A percentile compares a stretch with the other conserved stretches of the same genome.
phyloP scores from a whole-genome alignment of 495 filamentous ascomycete genomes.

The Penicillium turbatum region DNA sequence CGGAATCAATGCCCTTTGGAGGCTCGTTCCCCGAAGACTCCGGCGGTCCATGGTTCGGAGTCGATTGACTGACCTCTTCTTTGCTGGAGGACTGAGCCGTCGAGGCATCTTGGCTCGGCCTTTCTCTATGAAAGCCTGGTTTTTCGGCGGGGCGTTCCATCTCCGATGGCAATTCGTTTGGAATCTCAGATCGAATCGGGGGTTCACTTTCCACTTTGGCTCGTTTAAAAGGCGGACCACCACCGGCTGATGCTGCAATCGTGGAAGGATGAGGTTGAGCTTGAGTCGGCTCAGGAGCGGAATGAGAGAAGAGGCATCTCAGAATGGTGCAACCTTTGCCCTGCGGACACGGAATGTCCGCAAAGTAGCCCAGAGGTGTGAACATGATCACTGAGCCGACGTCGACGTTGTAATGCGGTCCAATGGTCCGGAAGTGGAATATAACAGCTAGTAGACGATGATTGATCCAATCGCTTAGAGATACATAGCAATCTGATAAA shows the following conservation, averaged over 20 bases:
- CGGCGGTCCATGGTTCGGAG: conserved; percentile 16
- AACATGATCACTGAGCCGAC: conserved; percentile 52
- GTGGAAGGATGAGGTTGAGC: background rate
- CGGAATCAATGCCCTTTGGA: background rate
- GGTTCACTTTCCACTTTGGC: background rate
- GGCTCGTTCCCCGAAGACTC: conserved; percentile 27
- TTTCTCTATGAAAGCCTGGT: background rate
- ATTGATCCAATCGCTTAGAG: background rate
- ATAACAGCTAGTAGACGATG: background rate
- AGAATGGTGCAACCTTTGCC: conserved; percentile 50
- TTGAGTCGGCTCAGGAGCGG: background rate
- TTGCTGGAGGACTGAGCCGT: conserved; percentile 24
- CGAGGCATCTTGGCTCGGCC: background rate
- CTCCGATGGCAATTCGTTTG: background rate
- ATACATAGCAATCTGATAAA: background rate
- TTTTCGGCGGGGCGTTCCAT: background rate
- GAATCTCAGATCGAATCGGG: background rate
- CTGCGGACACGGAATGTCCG: conserved; percentile 59
- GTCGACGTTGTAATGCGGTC: no score
- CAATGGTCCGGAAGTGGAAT: background rate
- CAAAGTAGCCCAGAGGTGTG: conserved; percentile 59
- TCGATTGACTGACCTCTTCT: conserved; percentile 40
- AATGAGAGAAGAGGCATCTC: conserved; percentile 60
- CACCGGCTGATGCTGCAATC: background rate
- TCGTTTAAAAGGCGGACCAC: background rate